Conservation (phyloP, 2,329 filamentous ascomycete species). For the Colletotrichum gigasporum region DNA sequence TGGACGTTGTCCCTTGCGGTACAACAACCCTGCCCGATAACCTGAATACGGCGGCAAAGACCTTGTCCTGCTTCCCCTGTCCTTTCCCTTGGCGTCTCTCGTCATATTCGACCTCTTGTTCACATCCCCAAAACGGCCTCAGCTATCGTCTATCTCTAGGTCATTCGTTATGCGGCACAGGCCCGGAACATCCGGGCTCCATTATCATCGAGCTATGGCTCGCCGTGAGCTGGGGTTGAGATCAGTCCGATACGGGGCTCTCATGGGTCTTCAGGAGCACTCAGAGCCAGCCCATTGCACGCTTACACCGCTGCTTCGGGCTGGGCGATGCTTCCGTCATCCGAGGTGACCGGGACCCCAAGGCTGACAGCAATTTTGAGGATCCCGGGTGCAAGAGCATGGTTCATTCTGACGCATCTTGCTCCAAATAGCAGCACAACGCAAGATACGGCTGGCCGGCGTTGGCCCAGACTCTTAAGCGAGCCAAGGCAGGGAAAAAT, state of each 20-base stretch:
- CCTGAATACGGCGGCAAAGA: neutral
- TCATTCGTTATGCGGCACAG: neutral
- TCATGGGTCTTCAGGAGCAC: neutral
- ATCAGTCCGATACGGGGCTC: neutral
- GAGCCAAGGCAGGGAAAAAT: neutral
- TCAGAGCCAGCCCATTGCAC: neutral
- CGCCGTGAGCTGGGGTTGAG: neutral
- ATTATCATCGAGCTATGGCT: neutral
- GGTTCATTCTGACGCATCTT: neutral
- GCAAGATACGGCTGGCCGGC: neutral
- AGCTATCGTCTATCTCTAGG: neutral
- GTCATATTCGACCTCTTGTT: neutral
- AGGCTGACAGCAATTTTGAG: slow-evolving; percentile 2
- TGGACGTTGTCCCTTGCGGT: neutral
- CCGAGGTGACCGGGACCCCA: neutral
- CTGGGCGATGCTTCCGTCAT: neutral
- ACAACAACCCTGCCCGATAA: neutral
- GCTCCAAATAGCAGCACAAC: neutral
- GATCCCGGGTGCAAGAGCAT: neutral
- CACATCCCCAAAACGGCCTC: neutral
- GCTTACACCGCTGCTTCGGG: slow-evolving; percentile 27
- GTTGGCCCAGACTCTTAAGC: slow-evolving; percentile 2
- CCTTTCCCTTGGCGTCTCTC: neutral
- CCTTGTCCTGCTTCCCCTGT: neutral
- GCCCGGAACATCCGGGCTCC: neutral